phyloP scores from a whole-genome alignment of 257 asterid species.

The Haberlea rhodopensis region DNA sequence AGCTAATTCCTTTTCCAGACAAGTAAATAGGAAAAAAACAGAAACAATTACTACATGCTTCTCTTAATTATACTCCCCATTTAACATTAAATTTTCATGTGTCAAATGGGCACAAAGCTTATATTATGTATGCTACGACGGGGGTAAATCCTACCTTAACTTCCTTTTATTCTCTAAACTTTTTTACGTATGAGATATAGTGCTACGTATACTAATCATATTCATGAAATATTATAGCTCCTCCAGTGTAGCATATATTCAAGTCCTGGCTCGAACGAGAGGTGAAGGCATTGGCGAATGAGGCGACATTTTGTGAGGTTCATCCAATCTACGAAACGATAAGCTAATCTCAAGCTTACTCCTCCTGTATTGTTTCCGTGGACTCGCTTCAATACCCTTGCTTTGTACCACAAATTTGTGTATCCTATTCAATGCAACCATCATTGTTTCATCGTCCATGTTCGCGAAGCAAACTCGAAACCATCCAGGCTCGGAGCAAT shows the following conservation, averaged over 20 bases:
- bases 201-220: too few relatives aligned
- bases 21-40: neutral
- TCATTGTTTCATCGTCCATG: constrained; percentile 64
- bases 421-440: constrained; percentile 52
- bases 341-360: too few relatives aligned
- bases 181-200: too few relatives aligned
- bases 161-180: too few relatives aligned
- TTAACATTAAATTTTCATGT: neutral
- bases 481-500: constrained; percentile 84
- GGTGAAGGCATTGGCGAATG: constrained; percentile 85
- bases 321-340: constrained; percentile 65
- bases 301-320: constrained; percentile 48
- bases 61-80: neutral
- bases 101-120: neutral
- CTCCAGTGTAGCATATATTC: neutral
- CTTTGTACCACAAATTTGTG: constrained; percentile 41
- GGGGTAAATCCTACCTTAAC: neutral
- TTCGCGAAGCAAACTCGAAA: constrained; percentile 80
- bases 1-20: neutral
- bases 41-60: neutral
- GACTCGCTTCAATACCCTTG: constrained; percentile 26
- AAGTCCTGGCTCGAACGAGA: constrained; percentile 63
- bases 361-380: too few relatives aligned
- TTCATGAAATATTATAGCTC: too few relatives aligned
- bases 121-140: neutral